These are phyloP conservation scores for Cardamine resedifolia DNA, from an alignment of 345 rosid species.

Conservation along the genomic window DNA sequence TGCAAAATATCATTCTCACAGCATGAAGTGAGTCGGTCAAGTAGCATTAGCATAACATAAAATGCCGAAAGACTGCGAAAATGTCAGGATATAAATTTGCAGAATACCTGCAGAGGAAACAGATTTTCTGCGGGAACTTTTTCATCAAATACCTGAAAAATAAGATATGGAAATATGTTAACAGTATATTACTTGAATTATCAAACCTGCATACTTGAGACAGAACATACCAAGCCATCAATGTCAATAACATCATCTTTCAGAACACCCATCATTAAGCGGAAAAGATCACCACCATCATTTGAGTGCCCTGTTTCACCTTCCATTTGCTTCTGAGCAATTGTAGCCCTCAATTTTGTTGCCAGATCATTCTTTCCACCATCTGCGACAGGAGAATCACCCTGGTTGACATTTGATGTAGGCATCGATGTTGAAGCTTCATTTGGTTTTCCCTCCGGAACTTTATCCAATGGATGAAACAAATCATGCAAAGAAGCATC, in stretches of 20 bases:
- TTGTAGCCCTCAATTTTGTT: constrained; percentile 83
- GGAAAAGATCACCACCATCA: constrained; percentile 83
- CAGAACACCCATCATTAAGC: constrained; percentile 80
- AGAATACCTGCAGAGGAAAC: constrained; percentile 83
- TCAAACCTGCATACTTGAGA: constrained; percentile 10
- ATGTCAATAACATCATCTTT: constrained; percentile 94
- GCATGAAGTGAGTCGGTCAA: constrained; percentile 14
- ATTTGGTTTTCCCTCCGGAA: constrained; percentile 49
- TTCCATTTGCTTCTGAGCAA: constrained; percentile 94
- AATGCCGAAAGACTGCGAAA: background rate
- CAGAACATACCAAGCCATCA: constrained; percentile 82
- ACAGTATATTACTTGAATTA: constrained; percentile 4
- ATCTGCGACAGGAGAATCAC: constrained; percentile 52
- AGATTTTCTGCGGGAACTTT: constrained; percentile 84
- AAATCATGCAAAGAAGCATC: constrained; percentile 97
- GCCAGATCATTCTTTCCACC: constrained; percentile 87
- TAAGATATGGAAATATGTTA: constrained; percentile 14
- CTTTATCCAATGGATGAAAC: constrained; percentile 80
- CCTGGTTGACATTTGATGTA: constrained; percentile 60
- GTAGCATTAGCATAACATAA: background rate
- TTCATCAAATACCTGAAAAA: constrained; percentile 77
- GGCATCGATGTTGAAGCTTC: constrained; percentile 87
- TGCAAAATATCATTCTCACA: constrained; percentile 13
- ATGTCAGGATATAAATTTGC: background rate
- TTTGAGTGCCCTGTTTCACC: constrained; percentile 71